Evolutionary conservation across 495 filamentous ascomycete species (phyloP).

Genomic region (Penicilliopsis zonata): DNA sequence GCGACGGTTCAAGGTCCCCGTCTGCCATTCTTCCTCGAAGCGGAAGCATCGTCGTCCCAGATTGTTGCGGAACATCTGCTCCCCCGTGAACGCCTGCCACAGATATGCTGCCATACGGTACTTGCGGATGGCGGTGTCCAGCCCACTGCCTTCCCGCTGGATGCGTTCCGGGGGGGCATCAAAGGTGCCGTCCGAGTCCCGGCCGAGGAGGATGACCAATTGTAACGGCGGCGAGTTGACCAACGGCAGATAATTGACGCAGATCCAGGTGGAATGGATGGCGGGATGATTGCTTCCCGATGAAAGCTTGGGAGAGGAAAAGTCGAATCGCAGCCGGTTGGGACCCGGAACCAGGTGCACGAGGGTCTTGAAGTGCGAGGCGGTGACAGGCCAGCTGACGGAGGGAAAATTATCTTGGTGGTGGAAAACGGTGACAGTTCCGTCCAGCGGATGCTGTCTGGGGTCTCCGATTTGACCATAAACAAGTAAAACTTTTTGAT

Average conservation of each 20-base stretch:
- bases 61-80: conserved; percentile 84
- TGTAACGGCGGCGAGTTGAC: conserved; percentile 68
- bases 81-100: conserved; percentile 91
- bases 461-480: conserved; percentile 70
- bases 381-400: conserved; percentile 70
- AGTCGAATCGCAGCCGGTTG: conserved; percentile 78
- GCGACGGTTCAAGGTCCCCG: conserved; percentile 58
- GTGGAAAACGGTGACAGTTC: conserved; percentile 65
- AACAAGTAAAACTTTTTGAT: conserved; percentile 78
- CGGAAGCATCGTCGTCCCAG: conserved; percentile 75
- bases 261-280: conserved; percentile 65
- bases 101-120: conserved; percentile 86
- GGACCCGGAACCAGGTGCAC: conserved; percentile 79
- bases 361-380: conserved; percentile 81
- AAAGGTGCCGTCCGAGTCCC: conserved; percentile 78
- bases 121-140: conserved; percentile 72
- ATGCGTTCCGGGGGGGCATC: conserved; percentile 66
- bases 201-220: conserved; percentile 70
- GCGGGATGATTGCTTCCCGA: conserved; percentile 55
- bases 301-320: conserved; percentile 66
- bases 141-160: conserved; percentile 65
- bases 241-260: conserved; percentile 73
- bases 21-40: conserved; percentile 88
- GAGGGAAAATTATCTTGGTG: conserved; percentile 76
- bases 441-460: conserved; percentile 58